Evolutionary conservation across 2,329 filamentous ascomycete genomes (phyloP).

Genomic region (Davidsoniella virescens): DNA sequence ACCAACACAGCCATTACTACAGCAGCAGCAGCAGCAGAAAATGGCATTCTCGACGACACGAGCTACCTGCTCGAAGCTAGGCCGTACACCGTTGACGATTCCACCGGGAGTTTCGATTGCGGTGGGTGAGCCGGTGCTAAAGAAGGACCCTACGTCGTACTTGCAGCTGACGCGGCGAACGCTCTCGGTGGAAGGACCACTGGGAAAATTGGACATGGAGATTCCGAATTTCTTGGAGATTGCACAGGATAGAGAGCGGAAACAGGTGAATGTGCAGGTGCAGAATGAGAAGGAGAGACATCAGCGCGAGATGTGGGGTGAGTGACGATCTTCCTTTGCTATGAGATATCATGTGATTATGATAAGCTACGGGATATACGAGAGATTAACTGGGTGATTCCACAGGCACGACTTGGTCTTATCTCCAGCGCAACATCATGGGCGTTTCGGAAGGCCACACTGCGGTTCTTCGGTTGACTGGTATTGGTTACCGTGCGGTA

Average conservation of each 20-base stretch:
- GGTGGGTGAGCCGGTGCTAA: constrained; percentile 43
- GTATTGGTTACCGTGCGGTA: constrained; percentile 88
- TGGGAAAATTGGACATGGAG: constrained; percentile 61
- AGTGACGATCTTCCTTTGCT: constrained; percentile 15
- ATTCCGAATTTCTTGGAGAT: constrained; percentile 69
- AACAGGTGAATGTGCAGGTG: constrained; percentile 53
- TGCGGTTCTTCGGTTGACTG: constrained; percentile 79
- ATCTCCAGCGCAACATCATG: constrained; percentile 77
- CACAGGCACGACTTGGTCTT: constrained; percentile 66
- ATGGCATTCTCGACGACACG: constrained; percentile 53
- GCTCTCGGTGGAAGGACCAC: constrained; percentile 63
- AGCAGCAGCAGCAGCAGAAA: too few relatives aligned
- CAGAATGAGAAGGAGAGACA: constrained; percentile 50
- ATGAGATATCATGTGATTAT: neutral
- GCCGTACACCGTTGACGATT: constrained; percentile 61
- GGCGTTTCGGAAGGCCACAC: constrained; percentile 95
- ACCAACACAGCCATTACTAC: neutral
- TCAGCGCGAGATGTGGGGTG: constrained; percentile 95
- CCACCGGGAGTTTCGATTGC: constrained; percentile 70
- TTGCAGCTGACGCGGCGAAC: constrained; percentile 46
- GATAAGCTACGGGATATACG: neutral
- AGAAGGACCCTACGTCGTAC: constrained; percentile 40
- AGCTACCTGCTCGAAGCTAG: constrained; percentile 62
- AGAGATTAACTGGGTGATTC: neutral
- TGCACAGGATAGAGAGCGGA: constrained; percentile 44